Base-by-base conservation (phyloP, 345 rosid species). In the Euphorbia pulcherrima region DNA sequence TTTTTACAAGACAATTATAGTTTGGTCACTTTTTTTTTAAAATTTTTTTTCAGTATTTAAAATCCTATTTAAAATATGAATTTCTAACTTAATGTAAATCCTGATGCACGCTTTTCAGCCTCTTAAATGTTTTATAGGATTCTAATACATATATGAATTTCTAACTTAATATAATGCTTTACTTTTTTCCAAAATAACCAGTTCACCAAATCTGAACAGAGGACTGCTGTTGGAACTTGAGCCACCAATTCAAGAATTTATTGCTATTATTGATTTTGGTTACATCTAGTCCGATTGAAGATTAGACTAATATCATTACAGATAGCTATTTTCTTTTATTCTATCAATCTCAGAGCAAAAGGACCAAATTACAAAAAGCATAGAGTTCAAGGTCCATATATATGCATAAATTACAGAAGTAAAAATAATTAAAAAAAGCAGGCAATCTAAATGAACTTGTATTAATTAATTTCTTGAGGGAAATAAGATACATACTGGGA, bases 401-500 rank as follows among this genome's bases (percentile, higher is more conserved):
- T 8, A 41, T 41, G 8, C 30, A 41, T 4, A 62, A 62, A 17
- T 14, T 0, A 27, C 24, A 33, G 12, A 46, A 7, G n/a, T n/a
- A n/a, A n/a, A n/a, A n/a, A n/a, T n/a, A n/a, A n/a, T n/a, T n/a
- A n/a, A n/a, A 12, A 53, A 12, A 8, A 21, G 33, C 23, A 44
- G 50, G 10, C 12, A 17, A 20, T 14, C 14, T 18, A 16, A 6
- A 46, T 58, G 35, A 58, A 46, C 30, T 46, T 28, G 9, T 13
- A 46, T 28, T 24, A 41, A 64, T 17, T 65, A 72, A 70, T 51
- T 48, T 71, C 50, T 33, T 33, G 60, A 65, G 65, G 57, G 55
- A 59, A 76, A 69, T 41, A 47, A 21, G 68, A 53, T 47, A 68
- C 87, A 77, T 81, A 94, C 97, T 47, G 88, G 77, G 60, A 90